These are phyloP conservation scores for Tanacetum coccineum DNA, from an alignment of 129 eudicot genomes.

Conservation along the genomic window DNA sequence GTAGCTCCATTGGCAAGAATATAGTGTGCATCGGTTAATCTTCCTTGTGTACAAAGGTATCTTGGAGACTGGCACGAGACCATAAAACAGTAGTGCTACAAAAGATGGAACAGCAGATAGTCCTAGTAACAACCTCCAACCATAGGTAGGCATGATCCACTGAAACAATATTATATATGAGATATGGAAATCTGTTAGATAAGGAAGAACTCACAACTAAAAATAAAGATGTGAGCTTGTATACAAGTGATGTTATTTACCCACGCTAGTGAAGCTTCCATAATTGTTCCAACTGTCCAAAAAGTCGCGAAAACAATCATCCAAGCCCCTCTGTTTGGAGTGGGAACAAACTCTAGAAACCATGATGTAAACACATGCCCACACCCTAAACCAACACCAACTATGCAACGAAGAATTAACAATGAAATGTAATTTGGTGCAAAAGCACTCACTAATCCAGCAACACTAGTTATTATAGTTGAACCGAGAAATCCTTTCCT, in stretches of 20 bases:
- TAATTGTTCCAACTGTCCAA: conserved; percentile 78
- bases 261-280: conserved; percentile 77
- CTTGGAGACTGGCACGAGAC: conserved; percentile 60
- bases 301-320: conserved; percentile 69
- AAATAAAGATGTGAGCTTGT: not conserved
- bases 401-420: conserved; percentile 55
- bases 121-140: conserved; percentile 80
- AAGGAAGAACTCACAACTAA: not conserved
- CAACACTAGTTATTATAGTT: conserved; percentile 45
- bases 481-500: conserved; percentile 77
- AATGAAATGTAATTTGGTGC: conserved; percentile 54
- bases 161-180: conserved; percentile 21
- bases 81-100: conserved; percentile 41
- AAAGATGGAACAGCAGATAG: conserved; percentile 61
- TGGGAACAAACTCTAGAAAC: conserved; percentile 83
- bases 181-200: not conserved
- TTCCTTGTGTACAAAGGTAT: conserved; percentile 53
- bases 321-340: conserved; percentile 67
- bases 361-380: conserved; percentile 71
- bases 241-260: conserved; percentile 25
- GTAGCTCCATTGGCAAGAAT: conserved; percentile 43
- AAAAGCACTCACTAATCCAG: conserved; percentile 60
- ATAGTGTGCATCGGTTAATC: conserved; percentile 35
- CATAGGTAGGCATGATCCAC: conserved; percentile 65
- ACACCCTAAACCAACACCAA: conserved; percentile 74